Evolutionary conservation across 768 basidiomycete genomes (phyloP).

Genomic region (Cyathus striatus): DNA sequence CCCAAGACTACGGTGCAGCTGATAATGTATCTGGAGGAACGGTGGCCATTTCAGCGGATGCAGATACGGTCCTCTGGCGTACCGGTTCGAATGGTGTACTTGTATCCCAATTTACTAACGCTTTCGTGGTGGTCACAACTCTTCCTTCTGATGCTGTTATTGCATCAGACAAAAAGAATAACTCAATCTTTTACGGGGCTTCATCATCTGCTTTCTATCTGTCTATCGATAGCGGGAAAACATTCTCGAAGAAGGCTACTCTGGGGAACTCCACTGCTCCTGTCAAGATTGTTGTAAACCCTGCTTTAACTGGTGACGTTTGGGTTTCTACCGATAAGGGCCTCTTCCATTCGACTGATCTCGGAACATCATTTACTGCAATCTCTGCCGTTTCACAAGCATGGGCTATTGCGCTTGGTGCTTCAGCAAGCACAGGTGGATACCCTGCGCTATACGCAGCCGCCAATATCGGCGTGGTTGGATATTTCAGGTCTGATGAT

Average conservation of each 20-base stretch:
- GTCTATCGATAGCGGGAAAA: constrained; percentile 52
- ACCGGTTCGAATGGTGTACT: constrained; percentile 42
- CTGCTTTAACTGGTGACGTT: constrained; percentile 49
- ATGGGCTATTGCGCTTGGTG: constrained; percentile 56
- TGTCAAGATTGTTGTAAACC: constrained; percentile 50
- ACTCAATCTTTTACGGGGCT: constrained; percentile 56
- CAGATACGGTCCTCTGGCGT: constrained; percentile 54
- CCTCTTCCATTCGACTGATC: constrained; percentile 54
- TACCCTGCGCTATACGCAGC: constrained; percentile 55
- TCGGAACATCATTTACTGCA: constrained; percentile 42
- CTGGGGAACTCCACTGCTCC: constrained; percentile 46
- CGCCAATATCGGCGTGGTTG: constrained; percentile 43
- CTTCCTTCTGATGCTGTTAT: constrained; percentile 51
- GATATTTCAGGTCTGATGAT: constrained; percentile 55
- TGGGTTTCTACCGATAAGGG: constrained; percentile 59
- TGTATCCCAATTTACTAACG: constrained; percentile 44
- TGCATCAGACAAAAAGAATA: constrained; percentile 58
- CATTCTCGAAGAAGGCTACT: constrained; percentile 37
- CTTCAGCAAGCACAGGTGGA: constrained; percentile 38
- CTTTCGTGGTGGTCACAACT: constrained; percentile 44
- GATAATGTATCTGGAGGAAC: constrained; percentile 39
- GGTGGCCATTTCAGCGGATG: constrained; percentile 47
- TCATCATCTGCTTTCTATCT: constrained; percentile 51
- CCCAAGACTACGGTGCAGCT: constrained; percentile 50
- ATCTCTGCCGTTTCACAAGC: constrained; percentile 43